Evolutionary conservation across 371 early-diverging fungal species (phyloP), one percentile per base, ranked within the genome.

Genomic region (Phascolomyces articulosus): DNA sequence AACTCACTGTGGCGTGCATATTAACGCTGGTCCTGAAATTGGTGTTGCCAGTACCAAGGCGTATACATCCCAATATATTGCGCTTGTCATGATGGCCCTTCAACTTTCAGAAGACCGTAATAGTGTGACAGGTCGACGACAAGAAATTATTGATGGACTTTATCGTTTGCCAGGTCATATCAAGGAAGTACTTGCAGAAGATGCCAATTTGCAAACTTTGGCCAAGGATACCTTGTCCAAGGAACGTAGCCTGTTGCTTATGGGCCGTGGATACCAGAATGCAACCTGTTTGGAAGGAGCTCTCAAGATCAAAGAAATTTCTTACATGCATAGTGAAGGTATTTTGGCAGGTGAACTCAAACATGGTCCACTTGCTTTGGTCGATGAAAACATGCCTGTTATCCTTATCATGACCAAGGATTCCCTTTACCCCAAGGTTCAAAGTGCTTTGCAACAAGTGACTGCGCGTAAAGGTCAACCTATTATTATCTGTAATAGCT

Each of bases 21-120:
- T 99, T 78, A 98, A 98, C 71, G 98, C 99, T 49, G 99, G 99
- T 56, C 98, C 98, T 31, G 99, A 99, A 80, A 96, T 98, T 73
- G 97, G 97, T 70, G 99, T 99, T 63, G 99, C 99, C 34, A 91
- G 91, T 68, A 99, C 99, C 75, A 99, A 99, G 88, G 99, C 99
- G 18, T 99, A 98, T 86, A 98, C 98, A 40, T 94, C 93, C 55
- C 98, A 99, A 83, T 98, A 86, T 80, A 86, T 99, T 75, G 96
- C 97, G 13, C 85, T 98, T 58, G 84, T 96, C 58, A 91, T 99
- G 92, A 95, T 99, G 86, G 98, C 98, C 38, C 85, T 99, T 59
- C 94, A 95, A 81, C 85, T 98, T 29, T 88, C 89, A 68, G 95
- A 92, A 79, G 98, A 95, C 74, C 90, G 93, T 69, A 89, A 91